These are phyloP conservation scores for Pachysolen tannophilus DNA, from an alignment of 805 yeast species.

Conservation along the genomic window DNA sequence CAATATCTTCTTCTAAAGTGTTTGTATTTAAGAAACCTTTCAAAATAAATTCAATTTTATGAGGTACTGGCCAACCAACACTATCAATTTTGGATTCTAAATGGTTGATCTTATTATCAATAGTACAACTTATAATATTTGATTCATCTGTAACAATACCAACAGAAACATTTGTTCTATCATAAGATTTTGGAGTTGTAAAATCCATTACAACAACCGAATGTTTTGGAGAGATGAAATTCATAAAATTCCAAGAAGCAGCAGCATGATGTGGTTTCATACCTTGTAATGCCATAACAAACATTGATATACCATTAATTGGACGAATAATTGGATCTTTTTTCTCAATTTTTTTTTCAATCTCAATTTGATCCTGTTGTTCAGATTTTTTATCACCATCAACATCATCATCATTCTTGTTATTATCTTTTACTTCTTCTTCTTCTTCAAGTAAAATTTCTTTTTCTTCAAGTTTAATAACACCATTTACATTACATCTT, in stretches of 20 bases:
- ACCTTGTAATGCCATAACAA: slow-evolving; percentile 94
- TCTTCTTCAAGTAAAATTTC: slow-evolving; percentile 14
- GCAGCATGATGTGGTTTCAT: slow-evolving; percentile 99
- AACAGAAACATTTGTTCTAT: slow-evolving; percentile 67
- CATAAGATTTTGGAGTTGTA: slow-evolving; percentile 89
- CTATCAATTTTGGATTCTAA: slow-evolving; percentile 50
- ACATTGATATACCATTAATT: slow-evolving; percentile 57
- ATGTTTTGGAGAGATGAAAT: slow-evolving; percentile 70
- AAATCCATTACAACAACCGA: slow-evolving; percentile 90
- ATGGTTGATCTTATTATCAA: slow-evolving; percentile 60
- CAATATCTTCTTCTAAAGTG: slow-evolving; percentile 34
- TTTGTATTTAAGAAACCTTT: slow-evolving; percentile 20
- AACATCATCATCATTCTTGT: no score
- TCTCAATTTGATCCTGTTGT: slow-evolving; percentile 13
- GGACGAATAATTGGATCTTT: slow-evolving; percentile 13
- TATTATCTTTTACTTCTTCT: no score
- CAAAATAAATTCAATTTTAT: slow-evolving; percentile 50
- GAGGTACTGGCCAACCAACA: slow-evolving; percentile 90
- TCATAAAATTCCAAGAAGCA: slow-evolving; percentile 88
- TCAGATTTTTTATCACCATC: slow-evolving; percentile 3
- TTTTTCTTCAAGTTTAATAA: slow-evolving; percentile 37
- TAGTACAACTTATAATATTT: slow-evolving; percentile 53
- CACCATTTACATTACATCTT: slow-evolving; percentile 65
- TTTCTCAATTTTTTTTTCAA: slow-evolving; percentile 23
- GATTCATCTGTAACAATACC: slow-evolving; percentile 66